Evolutionary conservation across 1,284 basidiomycete genomes (phyloP), one percentile per base, ranked within the genome.

Genomic region (Porodaedalea pini): DNA sequence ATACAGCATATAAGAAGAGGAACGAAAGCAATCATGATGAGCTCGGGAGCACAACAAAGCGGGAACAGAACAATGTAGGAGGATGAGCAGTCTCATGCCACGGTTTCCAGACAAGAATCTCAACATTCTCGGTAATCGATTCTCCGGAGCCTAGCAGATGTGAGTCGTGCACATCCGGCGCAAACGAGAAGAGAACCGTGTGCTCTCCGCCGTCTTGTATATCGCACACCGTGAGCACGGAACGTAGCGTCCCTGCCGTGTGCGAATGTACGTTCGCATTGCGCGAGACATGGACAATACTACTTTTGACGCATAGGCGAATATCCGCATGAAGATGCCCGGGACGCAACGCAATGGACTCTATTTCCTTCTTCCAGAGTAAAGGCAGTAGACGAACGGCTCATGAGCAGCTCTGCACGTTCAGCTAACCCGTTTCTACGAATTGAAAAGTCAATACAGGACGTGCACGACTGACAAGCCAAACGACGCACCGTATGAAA

Each of bases 401-500:
- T 65, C 37, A 79, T 73, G 32, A 71, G 64, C 10, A 71, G 67
- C 15, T 73, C 70, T 0, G 79, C 75, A 7, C 72, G 73, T 45
- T 77, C 76, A 0, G 81, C 82, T 5, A 83, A 61, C 0, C 81
- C 80, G 13, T 77, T 78, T 29, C 81, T 80, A 54, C 29, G 43
- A 15, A 52, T n/a, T 29, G 19, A 56, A 34, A 13, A 34, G 32
- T 34, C 32, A 17, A 47, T 29, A 17, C 17, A 3, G 13, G 27
- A 27, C 6, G 4, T 27, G 5, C n/a, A 10, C n/a, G 15, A 7
- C 23, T 29, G 10, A 11, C 44, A 51, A 43, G 25, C 11, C 21
- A 48, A 23, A 62, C 13, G 19, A 60, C 63, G 7, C 39, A 75
- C 73, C 72, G 66, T 17, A 69, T 34, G 54, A 71, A 74, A 63